phyloP scores from a whole-genome alignment of 2,329 filamentous ascomycete species.

The Periconia digitata region DNA sequence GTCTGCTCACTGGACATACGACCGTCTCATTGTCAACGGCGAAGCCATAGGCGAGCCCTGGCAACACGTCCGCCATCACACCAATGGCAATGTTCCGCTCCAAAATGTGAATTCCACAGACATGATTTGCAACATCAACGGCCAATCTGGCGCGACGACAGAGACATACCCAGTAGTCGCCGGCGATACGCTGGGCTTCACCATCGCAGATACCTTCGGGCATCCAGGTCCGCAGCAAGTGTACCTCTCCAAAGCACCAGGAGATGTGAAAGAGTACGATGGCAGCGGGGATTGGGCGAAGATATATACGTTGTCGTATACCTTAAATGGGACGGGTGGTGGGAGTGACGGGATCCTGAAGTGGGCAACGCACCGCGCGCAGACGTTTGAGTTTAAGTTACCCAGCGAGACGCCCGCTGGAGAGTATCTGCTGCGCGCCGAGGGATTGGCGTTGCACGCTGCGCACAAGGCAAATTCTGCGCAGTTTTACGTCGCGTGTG shows the following conservation, averaged over 20 bases:
- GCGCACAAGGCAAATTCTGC: slow-evolving; percentile 24
- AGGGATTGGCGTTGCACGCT: slow-evolving; percentile 39
- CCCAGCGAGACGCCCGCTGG: slow-evolving; percentile 41
- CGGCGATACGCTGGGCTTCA: slow-evolving; percentile 50
- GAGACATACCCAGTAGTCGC: slow-evolving; percentile 27
- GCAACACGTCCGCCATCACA: slow-evolving; percentile 24
- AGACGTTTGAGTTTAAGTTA: slow-evolving; percentile 37
- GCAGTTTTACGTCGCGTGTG: slow-evolving; percentile 50
- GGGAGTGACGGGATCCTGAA: slow-evolving; percentile 17
- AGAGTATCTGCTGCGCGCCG: slow-evolving; percentile 47
- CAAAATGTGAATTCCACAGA: slow-evolving; percentile 26
- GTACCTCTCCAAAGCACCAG: slow-evolving; percentile 29
- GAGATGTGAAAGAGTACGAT: slow-evolving; percentile 17
- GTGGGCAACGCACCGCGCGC: slow-evolving; percentile 29
- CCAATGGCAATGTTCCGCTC: slow-evolving; percentile 27
- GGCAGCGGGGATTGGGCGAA: slow-evolving; percentile 30
- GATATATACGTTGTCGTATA: slow-evolving; percentile 32
- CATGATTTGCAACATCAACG: slow-evolving; percentile 26
- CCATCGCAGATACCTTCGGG: slow-evolving; percentile 50
- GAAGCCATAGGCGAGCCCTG: slow-evolving; percentile 24
- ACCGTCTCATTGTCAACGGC: slow-evolving; percentile 30
- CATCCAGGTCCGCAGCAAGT: slow-evolving; percentile 30
- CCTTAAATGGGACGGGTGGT: slow-evolving; percentile 30
- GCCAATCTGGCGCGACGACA: slow-evolving; percentile 19
- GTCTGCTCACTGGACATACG: slow-evolving; percentile 29